These are phyloP conservation scores for Ceratocystis diversiconidia DNA, from an alignment of 2,329 filamentous ascomycete species.

Conservation along the genomic window DNA sequence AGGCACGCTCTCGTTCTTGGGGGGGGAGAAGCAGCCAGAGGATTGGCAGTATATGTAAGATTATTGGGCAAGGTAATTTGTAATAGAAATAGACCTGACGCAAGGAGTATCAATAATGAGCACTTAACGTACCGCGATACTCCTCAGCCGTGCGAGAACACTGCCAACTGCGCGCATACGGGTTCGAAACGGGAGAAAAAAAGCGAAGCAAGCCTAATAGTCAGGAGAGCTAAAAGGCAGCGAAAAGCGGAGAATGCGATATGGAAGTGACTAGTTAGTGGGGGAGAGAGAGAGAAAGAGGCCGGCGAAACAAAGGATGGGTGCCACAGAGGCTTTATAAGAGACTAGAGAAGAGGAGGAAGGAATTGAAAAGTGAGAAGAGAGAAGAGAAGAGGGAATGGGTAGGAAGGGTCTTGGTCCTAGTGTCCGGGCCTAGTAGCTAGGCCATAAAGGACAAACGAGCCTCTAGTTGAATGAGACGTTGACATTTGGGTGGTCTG, in stretches of 20 bases:
- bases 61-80: conserved; percentile 15
- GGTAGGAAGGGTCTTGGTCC: background rate
- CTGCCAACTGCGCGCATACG: conserved; percentile 18
- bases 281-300: background rate
- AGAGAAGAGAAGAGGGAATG: background rate
- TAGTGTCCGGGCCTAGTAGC: background rate
- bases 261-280: background rate
- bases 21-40: background rate
- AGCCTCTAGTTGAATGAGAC: background rate
- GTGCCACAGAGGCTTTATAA: background rate
- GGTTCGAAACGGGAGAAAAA: background rate
- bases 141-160: conserved; percentile 40
- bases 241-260: background rate
- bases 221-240: background rate
- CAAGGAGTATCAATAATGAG: conserved; percentile 46
- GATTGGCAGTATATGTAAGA: background rate
- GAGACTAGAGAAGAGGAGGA: background rate
- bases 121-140: conserved; percentile 37
- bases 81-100: conserved; percentile 36
- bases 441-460: background rate
- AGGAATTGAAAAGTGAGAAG: background rate
- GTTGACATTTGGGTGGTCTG: background rate
- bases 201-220: conserved; percentile 5
- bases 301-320: background rate
- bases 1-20: too few relatives aligned